Evolutionary conservation across 306 rosid genomes (phyloP), one percentile per base, ranked within the genome.

Genomic region (Ormosia semicastrata): DNA sequence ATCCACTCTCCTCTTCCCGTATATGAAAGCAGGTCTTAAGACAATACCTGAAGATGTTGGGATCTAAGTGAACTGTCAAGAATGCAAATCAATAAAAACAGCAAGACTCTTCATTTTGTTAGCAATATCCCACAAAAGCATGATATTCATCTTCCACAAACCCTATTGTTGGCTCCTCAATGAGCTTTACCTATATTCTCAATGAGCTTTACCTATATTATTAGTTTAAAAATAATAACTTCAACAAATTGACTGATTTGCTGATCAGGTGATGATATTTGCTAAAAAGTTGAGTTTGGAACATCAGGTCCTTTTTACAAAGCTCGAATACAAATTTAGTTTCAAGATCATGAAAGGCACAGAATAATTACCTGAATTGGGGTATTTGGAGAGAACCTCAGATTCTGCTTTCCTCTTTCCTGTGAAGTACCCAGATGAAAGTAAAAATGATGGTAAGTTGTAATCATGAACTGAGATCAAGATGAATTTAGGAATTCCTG

Each of bases 361-460:
- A 78, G 79, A 80, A 60, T 58, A 71, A 40, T 87, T 83, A 95
- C 99, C 98, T 67, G 98, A 93, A 73, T 69, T 92, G 30, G 98
- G 98, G 85, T 87, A 95, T 85, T 95, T 95, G 77, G 99, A 92
- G 66, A 95, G 97, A 80, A 95, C 98, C 85, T 92, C 99, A 2
- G 96, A 88, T 78, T 95, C 99, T 85, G 99, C 99, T 88, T 95
- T 91, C 86, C 99, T 89, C 89, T 95, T 95, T 83, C 99, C 98
- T 0, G 91, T 88, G 87, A 95, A 95, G 89, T 95, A 95, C 62
- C 92, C 95, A 53, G 97, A 90, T 50, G 94, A 86, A 83, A 95
- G 98, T 72, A 90, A 49, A 84, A 93, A 91, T 56, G 92, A 62
- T 1, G 99, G 99, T 14, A 95, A 75, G 83, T 95, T 95, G 89